A percentile compares a stretch with the other conserved stretches of the same genome.
These are phyloP conservation scores for Talaromyces sp. DNA, from an alignment of 2,329 filamentous ascomycete species.

Conservation along the genomic window DNA sequence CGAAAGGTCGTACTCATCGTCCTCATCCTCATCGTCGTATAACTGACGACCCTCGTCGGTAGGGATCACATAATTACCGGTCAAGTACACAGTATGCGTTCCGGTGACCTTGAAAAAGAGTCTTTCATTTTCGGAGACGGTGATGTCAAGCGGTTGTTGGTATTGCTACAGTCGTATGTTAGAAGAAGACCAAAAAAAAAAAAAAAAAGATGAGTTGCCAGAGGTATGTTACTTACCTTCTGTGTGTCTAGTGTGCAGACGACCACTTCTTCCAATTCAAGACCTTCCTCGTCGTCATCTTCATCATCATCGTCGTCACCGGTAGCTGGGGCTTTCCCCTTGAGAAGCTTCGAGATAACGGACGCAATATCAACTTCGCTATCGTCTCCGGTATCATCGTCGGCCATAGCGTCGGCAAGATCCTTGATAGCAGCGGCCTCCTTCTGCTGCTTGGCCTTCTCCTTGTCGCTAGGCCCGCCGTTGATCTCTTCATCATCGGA, in stretches of 20 bases:
- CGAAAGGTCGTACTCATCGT: slow-evolving; percentile 75
- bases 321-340: slow-evolving; percentile 67
- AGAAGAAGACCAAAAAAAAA: slow-evolving; percentile 5
- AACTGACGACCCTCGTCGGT: slow-evolving; percentile 49
- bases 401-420: slow-evolving; percentile 63
- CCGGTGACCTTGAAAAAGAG: slow-evolving; percentile 90
- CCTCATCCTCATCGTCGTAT: slow-evolving; percentile 51
- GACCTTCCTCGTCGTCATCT: slow-evolving; percentile 52
- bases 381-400: slow-evolving; percentile 50
- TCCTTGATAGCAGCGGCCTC: slow-evolving; percentile 73
- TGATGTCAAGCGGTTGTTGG: slow-evolving; percentile 93
- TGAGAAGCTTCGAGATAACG: slow-evolving; percentile 53
- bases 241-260: slow-evolving; percentile 93
- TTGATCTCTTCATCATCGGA: slow-evolving; percentile 71
- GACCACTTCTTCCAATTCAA: slow-evolving; percentile 81
- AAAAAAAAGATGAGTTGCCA: neutral
- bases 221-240: slow-evolving; percentile 58
- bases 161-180: slow-evolving; percentile 60
- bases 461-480: slow-evolving; percentile 84
- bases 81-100: slow-evolving; percentile 85
- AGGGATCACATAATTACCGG: slow-evolving; percentile 88
- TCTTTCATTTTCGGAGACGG: slow-evolving; percentile 79
- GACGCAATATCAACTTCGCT: slow-evolving; percentile 63
- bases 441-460: slow-evolving; percentile 83
- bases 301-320: slow-evolving; percentile 57